Evolutionary conservation across 352 stramenopile species (phyloP).

Genomic region (Plasmopara viticola): DNA sequence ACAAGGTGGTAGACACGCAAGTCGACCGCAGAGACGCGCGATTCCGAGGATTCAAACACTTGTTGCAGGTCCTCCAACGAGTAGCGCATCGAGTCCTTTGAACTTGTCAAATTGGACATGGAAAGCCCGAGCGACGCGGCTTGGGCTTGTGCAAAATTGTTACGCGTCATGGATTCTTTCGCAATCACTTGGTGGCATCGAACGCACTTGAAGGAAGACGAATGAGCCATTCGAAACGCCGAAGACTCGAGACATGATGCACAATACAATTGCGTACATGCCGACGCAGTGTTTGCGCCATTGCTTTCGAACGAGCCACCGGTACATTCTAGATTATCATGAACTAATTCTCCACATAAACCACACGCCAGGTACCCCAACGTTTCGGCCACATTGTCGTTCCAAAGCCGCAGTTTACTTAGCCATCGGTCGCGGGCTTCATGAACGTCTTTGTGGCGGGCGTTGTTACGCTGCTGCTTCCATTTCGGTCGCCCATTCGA

Average conservation of each 20-base stretch:
- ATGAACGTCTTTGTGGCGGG: constrained; percentile 13
- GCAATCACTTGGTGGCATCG: constrained; percentile 43
- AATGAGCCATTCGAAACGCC: constrained; percentile 18
- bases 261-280: constrained; percentile 71
- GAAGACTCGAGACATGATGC: constrained; percentile 40
- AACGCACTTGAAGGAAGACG: constrained; percentile 36
- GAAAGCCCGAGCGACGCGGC: constrained; percentile 43
- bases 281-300: constrained; percentile 16
- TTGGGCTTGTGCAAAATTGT: constrained; percentile 61
- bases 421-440: constrained; percentile 43
- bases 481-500: constrained; percentile 25
- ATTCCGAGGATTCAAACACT: constrained; percentile 30
- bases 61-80: constrained; percentile 45
- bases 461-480: constrained; percentile 33
- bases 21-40: constrained; percentile 33
- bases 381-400: constrained; percentile 40
- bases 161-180: constrained; percentile 42
- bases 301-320: constrained; percentile 6
- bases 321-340: constrained; percentile 69
- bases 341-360: constrained; percentile 65
- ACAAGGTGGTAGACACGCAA: constrained; percentile 43
- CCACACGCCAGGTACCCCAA: constrained; percentile 56
- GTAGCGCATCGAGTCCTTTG: constrained; percentile 14
- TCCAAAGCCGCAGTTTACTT: constrained; percentile 29
- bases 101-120: constrained; percentile 17